Conservation (phyloP, 2,329 filamentous ascomycete species). For the Aspergillus pseudoviridinutans region DNA sequence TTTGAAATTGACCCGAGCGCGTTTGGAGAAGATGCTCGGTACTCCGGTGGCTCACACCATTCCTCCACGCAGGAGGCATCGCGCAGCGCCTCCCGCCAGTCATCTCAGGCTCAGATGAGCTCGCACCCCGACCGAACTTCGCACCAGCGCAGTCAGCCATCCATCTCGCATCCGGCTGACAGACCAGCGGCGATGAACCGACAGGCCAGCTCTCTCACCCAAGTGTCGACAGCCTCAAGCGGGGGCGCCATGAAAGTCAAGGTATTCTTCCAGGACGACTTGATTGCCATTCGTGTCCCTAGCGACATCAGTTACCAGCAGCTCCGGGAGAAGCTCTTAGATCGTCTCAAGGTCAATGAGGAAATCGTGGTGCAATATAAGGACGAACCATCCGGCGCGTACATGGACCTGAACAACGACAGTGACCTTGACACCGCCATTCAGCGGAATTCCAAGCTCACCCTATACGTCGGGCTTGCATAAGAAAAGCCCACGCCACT, state of each 20-base stretch:
- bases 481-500: conserved; percentile 15
- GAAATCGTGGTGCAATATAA: conserved; percentile 78
- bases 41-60: conserved; percentile 66
- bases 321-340: conserved; percentile 77
- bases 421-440: conserved; percentile 77
- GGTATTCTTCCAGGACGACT: conserved; percentile 86
- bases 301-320: conserved; percentile 72
- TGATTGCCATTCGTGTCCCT: conserved; percentile 86
- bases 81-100: conserved; percentile 60
- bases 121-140: conserved; percentile 37
- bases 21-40: conserved; percentile 65
- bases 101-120: conserved; percentile 62
- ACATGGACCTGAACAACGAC: conserved; percentile 71
- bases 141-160: conserved; percentile 39
- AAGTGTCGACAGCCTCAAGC: conserved; percentile 36
- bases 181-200: conserved; percentile 43
- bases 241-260: conserved; percentile 78
- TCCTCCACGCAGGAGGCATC: conserved; percentile 62
- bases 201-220: conserved; percentile 52
- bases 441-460: conserved; percentile 79
- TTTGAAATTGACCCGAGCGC: conserved; percentile 80
- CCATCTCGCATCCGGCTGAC: conserved; percentile 29
- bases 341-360: conserved; percentile 76
- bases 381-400: conserved; percentile 74
- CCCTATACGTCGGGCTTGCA: conserved; percentile 59